A percentile compares a stretch with the other conserved stretches of the same genome.
These are phyloP conservation scores for Populus ilicifolia DNA, from an alignment of 345 rosid species.

Conservation along the genomic window DNA sequence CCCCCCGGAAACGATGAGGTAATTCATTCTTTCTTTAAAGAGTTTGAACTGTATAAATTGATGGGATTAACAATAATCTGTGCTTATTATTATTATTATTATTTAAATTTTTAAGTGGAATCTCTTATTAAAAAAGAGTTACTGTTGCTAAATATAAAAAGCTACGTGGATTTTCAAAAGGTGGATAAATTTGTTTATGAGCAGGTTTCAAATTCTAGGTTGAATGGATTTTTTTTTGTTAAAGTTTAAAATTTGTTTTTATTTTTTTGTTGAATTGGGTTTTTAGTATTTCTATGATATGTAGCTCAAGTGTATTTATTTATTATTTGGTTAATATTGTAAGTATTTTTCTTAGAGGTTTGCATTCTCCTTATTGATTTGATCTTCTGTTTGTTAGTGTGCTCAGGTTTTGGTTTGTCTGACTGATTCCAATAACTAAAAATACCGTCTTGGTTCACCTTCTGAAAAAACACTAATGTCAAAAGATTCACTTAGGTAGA, in stretches of 20 bases:
- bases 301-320: background rate
- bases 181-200: background rate
- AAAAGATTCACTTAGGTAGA: background rate
- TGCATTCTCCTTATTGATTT: background rate
- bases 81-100: background rate
- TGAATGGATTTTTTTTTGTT: background rate
- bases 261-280: background rate
- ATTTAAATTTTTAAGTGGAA: background rate
- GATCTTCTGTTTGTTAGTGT: background rate
- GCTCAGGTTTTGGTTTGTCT: background rate
- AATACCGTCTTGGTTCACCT: background rate
- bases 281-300: background rate
- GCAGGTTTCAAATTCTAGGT: background rate
- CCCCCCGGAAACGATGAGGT: slow-evolving; percentile 94
- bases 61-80: background rate
- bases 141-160: background rate
- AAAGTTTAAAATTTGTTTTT: background rate
- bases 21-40: background rate
- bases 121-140: background rate
- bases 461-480: background rate
- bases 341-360: background rate
- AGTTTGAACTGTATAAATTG: background rate
- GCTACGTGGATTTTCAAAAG: background rate
- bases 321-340: background rate
- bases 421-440: background rate